Evolutionary conservation across 1,284 basidiomycete species (phyloP), one percentile per base, ranked within the genome.

Genomic region (Malassezia furfur): DNA sequence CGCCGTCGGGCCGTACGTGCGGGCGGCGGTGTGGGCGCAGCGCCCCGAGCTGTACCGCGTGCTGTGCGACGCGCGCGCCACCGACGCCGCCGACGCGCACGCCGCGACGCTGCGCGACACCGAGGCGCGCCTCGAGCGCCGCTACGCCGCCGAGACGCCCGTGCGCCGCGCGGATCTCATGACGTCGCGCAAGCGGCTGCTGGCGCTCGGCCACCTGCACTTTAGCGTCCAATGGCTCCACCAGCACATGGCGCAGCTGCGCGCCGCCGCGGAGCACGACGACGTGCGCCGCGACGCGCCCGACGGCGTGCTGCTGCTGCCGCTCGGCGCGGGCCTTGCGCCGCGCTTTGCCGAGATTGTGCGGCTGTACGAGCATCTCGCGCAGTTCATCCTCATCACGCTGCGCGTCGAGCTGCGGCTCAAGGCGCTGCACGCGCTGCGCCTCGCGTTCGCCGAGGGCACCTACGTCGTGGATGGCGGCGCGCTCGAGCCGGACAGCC

Each of bases 341-440:
- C 21, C 46, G 0, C 54, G 58, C 12, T 72, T 61, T 77, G 85
- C 91, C 70, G 85, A 90, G 0, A 79, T 96, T 40, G 79, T 93
- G 35, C 84, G 85, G 74, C 93, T 91, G 2, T 98, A 90, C 66
- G 83, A 85, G 52, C 87, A 91, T 65, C 80, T 98, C 5, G 84
- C 88, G 2, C 84, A 87, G 66, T 81, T 89, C 56, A 84, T 96
- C 47, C 78, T 96, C 38, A 85, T 88, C 73, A 93, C 88, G 3
- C 83, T 98, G 47, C 83, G 90, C 15, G 82, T 90, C 48, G 93
- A 98, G 72, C 78, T 96, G 40, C 83, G 93, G 1, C 87, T 89
- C 71, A 83, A 90, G 41, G 82, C 84, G 1, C 84, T 91, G 38
- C 84, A 87, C 73, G 86, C 89, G 74, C 78, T 98, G 7, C 82